phyloP scores from a whole-genome alignment of 176 grass and related monocot species.

The Phragmites australis region DNA sequence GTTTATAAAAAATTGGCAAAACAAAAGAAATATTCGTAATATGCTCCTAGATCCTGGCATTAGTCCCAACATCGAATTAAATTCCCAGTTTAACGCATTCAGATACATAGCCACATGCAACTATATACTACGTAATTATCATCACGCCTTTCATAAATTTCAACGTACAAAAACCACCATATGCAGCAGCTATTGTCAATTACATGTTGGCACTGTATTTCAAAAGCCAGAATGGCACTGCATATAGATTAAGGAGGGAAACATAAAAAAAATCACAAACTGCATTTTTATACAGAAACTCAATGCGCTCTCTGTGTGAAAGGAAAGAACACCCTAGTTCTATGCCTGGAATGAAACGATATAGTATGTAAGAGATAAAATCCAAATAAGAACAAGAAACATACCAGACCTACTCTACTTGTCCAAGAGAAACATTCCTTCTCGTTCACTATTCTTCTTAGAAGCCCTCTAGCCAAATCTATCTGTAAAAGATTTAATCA shows the following conservation, averaged over 20 bases:
- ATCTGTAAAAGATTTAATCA: constrained; percentile 56
- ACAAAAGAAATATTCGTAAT: not conserved
- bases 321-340: not conserved
- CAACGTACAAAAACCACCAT: not conserved
- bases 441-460: constrained; percentile 67
- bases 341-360: not conserved
- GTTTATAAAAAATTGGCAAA: constrained; percentile 1
- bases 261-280: not conserved
- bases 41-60: not conserved
- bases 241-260: not conserved
- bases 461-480: constrained; percentile 77
- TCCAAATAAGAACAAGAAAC: constrained; percentile 23
- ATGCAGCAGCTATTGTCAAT: not conserved
- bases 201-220: constrained; percentile 22
- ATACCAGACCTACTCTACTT: constrained; percentile 91
- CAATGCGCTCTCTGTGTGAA: not conserved
- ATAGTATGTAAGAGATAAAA: constrained; percentile 14
- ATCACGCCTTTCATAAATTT: constrained; percentile 5
- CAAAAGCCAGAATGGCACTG: constrained; percentile 5
- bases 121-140: not conserved
- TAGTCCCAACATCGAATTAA: not conserved
- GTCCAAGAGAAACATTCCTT: constrained; percentile 82
- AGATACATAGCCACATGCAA: not conserved
- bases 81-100: constrained; percentile 22
- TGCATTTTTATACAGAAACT: not conserved